These are phyloP conservation scores for Entoloma clypeatum DNA, from an alignment of 1,284 basidiomycete genomes.

Conservation along the genomic window DNA sequence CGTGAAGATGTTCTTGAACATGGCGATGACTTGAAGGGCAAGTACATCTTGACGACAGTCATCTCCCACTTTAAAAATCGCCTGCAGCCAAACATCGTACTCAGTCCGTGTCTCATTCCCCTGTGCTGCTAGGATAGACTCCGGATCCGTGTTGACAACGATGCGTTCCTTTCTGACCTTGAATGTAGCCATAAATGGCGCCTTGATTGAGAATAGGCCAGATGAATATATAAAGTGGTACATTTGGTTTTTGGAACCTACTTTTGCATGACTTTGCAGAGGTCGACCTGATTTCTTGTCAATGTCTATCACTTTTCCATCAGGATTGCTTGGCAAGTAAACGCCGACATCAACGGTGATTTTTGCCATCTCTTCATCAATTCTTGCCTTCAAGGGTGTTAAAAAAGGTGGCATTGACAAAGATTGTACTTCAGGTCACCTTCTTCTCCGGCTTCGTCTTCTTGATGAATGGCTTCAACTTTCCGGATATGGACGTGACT, in stretches of 20 bases:
- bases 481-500: slow-evolving; percentile 97
- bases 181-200: slow-evolving; percentile 99
- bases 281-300: slow-evolving; percentile 96
- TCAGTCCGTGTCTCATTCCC: slow-evolving; percentile 57
- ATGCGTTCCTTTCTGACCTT: slow-evolving; percentile 86
- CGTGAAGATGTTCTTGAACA: slow-evolving; percentile 99
- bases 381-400: slow-evolving; percentile 72
- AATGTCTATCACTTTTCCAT: slow-evolving; percentile 93
- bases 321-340: slow-evolving; percentile 96
- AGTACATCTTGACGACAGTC: slow-evolving; percentile 98
- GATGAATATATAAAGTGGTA: background rate
- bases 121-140: slow-evolving; percentile 65
- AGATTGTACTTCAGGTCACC: slow-evolving; percentile 36
- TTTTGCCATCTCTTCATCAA: slow-evolving; percentile 99
- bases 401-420: slow-evolving; percentile 1
- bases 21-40: slow-evolving; percentile 95
- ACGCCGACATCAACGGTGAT: slow-evolving; percentile 92
- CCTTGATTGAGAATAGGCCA: slow-evolving; percentile 53
- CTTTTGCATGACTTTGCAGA: slow-evolving; percentile 96
- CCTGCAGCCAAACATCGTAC: slow-evolving; percentile 95
- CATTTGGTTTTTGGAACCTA: slow-evolving; percentile 27
- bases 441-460: slow-evolving; percentile 97
- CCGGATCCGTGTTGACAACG: slow-evolving; percentile 60
- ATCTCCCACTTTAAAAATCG: slow-evolving; percentile 99
- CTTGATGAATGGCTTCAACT: slow-evolving; percentile 96